phyloP scores from a whole-genome alignment of 2,329 filamentous ascomycete genomes.

The Aspergillus sp. region DNA sequence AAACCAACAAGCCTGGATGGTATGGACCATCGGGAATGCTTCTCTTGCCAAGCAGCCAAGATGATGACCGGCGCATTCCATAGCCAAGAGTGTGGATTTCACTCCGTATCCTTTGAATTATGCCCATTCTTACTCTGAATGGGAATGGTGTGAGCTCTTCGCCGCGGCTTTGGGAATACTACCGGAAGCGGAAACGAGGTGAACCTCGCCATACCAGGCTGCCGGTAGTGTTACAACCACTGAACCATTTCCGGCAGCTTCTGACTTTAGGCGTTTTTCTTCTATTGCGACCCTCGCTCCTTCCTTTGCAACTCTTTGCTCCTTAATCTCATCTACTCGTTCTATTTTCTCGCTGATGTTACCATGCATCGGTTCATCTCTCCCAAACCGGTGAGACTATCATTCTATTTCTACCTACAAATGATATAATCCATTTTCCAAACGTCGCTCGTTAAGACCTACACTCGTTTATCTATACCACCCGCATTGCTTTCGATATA shows the following conservation, averaged over 20 bases:
- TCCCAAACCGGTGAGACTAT: conserved; percentile 4
- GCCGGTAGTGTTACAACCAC: background rate
- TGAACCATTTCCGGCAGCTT: conserved; percentile 11
- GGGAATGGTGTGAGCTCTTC: background rate
- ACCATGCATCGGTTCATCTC: conserved; percentile 2
- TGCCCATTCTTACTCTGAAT: background rate
- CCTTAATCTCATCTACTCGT: background rate
- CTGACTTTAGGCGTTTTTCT: background rate
- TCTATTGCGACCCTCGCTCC: conserved; percentile 9
- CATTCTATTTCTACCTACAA: conserved; percentile 14
- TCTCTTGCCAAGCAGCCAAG: background rate
- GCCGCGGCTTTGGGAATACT: conserved; percentile 5
- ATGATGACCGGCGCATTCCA: background rate
- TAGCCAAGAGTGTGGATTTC: background rate
- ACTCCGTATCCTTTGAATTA: background rate
- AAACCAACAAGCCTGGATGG: conserved; percentile 1
- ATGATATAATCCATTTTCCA: conserved; percentile 15
- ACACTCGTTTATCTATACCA: conserved; percentile 12
- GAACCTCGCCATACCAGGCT: conserved; percentile 5
- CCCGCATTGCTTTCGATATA: background rate
- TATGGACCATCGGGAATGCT: conserved; percentile 5
- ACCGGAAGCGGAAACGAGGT: conserved; percentile 23
- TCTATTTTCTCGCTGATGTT: background rate
- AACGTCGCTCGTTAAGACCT: conserved; percentile 16
- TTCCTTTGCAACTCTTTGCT: conserved; percentile 9